These are phyloP conservation scores for Ceratobasidium papillatum DNA, from an alignment of 1,284 basidiomycete genomes.

Conservation along the genomic window DNA sequence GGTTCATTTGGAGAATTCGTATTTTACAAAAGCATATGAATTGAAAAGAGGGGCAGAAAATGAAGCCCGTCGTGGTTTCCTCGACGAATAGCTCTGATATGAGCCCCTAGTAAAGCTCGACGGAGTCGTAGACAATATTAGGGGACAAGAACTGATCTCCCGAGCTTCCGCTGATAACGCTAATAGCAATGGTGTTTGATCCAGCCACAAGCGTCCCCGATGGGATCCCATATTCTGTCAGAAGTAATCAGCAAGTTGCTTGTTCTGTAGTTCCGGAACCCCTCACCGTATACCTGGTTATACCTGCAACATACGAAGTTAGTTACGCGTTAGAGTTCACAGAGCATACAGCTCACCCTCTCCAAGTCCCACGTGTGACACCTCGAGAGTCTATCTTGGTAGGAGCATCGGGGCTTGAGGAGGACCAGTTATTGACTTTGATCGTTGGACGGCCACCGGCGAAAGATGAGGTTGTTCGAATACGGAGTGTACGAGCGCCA, in stretches of 20 bases:
- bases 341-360: slow-evolving; percentile 5
- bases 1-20: too few relatives aligned
- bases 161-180: slow-evolving; percentile 32
- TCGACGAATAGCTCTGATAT: too few relatives aligned
- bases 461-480: slow-evolving; percentile 39
- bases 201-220: slow-evolving; percentile 34
- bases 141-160: slow-evolving; percentile 39
- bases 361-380: slow-evolving; percentile 41
- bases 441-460: slow-evolving; percentile 40
- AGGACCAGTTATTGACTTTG: slow-evolving; percentile 40
- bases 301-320: background rate
- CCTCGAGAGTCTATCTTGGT: slow-evolving; percentile 41
- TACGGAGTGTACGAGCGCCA: slow-evolving; percentile 34
- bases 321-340: background rate
- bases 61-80: too few relatives aligned
- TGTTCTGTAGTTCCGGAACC: background rate
- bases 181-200: slow-evolving; percentile 39
- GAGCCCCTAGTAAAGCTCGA: slow-evolving; percentile 38
- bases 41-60: too few relatives aligned
- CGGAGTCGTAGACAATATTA: slow-evolving; percentile 37
- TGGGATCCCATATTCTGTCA: slow-evolving; percentile 32
- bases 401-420: slow-evolving; percentile 35
- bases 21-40: too few relatives aligned
- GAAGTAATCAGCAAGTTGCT: background rate
- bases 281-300: slow-evolving; percentile 17